Percentiles rank a stretch among this genome's conserved stretches.
These are phyloP conservation scores for Arachnopeziza araneosa DNA, from an alignment of 2,329 filamentous ascomycete species.

Conservation along the genomic window DNA sequence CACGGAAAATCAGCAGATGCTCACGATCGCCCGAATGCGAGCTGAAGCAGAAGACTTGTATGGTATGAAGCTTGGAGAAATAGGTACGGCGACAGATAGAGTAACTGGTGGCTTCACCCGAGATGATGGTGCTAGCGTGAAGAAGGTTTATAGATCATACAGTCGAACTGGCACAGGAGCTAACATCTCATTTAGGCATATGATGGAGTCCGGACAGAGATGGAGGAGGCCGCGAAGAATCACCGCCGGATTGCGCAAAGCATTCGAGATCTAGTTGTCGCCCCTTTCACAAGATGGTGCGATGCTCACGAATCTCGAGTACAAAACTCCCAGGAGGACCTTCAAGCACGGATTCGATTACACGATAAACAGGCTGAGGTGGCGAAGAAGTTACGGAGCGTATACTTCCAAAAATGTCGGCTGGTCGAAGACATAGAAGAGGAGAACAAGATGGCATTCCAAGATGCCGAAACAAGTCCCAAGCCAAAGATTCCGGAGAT, in stretches of 20 bases:
- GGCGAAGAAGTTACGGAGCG: slow-evolving; percentile 88
- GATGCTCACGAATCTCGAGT: slow-evolving; percentile 88
- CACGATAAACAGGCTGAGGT: slow-evolving; percentile 87
- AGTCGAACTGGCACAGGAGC: slow-evolving; percentile 2
- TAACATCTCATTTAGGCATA: slow-evolving; percentile 60
- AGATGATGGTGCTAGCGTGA: slow-evolving; percentile 92
- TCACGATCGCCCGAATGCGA: slow-evolving; percentile 87
- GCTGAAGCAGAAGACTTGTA: slow-evolving; percentile 94
- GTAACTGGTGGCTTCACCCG: slow-evolving; percentile 76
- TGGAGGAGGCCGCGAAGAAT: slow-evolving; percentile 82
- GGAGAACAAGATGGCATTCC: slow-evolving; percentile 97
- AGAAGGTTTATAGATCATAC: slow-evolving; percentile 73
- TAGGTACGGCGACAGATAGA: slow-evolving; percentile 75
- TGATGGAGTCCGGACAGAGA: slow-evolving; percentile 86
- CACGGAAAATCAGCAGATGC: slow-evolving; percentile 87
- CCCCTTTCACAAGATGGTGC: slow-evolving; percentile 92
- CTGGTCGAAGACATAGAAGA: slow-evolving; percentile 95
- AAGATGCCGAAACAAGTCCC: slow-evolving; percentile 72
- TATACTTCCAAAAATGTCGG: slow-evolving; percentile 98
- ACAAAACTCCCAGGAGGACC: slow-evolving; percentile 89
- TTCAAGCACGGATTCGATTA: slow-evolving; percentile 84
- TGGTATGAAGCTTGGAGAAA: slow-evolving; percentile 72
- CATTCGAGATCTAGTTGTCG: slow-evolving; percentile 91
- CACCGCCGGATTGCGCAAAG: slow-evolving; percentile 95
- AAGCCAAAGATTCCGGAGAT: slow-evolving; percentile 71